Percentiles rank a stretch among this genome's conserved stretches.
Conservation (phyloP, 257 asterid genomes). For the Solanum virginianum region DNA sequence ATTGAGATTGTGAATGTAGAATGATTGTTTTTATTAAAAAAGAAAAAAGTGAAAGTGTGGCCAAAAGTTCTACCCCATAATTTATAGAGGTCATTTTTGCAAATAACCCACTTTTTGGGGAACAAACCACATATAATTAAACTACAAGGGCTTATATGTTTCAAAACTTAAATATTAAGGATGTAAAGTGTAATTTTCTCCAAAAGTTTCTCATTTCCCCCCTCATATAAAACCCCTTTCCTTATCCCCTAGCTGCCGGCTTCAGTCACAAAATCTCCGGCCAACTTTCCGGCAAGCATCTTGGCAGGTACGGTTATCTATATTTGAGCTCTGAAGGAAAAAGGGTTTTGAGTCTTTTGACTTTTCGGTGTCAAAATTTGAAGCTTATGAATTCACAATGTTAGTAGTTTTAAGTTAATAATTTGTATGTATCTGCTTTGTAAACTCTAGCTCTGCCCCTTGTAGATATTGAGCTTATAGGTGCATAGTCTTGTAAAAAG, state of each 20-base stretch:
- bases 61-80: background rate
- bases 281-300: background rate
- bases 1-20: fast-evolving
- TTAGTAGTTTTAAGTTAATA: background rate
- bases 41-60: background rate
- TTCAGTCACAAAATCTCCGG: background rate
- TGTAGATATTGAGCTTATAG: background rate
- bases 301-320: background rate
- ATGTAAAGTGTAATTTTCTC: background rate
- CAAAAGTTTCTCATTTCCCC: background rate
- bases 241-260: background rate
- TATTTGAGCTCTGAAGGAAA: background rate
- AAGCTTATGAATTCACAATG: background rate
- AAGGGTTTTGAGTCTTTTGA: background rate
- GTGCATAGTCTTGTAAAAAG: background rate
- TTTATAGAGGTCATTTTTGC: background rate
- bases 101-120: background rate
- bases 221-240: background rate
- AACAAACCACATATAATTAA: background rate
- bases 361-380: background rate
- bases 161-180: background rate
- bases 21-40: too few species aligned
- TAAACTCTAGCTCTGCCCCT: background rate
- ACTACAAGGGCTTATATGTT: background rate
- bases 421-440: background rate